Percentiles rank a stretch among this genome's conserved stretches.
These are phyloP conservation scores for Psilocybe cubensis DNA, from an alignment of 768 basidiomycete genomes.

Conservation along the genomic window DNA sequence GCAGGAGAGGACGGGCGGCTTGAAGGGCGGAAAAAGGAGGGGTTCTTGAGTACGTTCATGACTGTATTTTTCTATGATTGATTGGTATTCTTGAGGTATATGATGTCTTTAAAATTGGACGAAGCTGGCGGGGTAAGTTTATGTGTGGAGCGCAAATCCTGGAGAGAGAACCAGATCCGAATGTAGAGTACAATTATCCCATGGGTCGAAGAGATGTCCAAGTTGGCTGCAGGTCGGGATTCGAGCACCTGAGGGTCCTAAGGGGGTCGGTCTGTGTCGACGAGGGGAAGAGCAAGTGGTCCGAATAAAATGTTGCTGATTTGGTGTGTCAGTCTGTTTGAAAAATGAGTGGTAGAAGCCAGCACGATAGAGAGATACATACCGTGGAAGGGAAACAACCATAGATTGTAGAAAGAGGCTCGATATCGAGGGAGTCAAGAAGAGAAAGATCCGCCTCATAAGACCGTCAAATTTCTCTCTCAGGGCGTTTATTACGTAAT, in stretches of 20 bases:
- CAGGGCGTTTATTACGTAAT: conserved; percentile 14
- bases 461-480: conserved; percentile 18
- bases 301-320: conserved; percentile 61
- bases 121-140: conserved; percentile 27
- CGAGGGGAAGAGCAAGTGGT: conserved; percentile 60
- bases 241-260: conserved; percentile 46
- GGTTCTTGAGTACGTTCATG: conserved; percentile 73
- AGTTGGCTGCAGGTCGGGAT: conserved; percentile 19
- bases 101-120: conserved; percentile 9
- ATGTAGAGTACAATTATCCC: conserved; percentile 48
- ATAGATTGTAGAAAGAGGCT: conserved; percentile 50
- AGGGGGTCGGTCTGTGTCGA: conserved; percentile 81
- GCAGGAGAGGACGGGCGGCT: conserved; percentile 69
- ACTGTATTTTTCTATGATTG: conserved; percentile 25
- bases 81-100: conserved; percentile 13
- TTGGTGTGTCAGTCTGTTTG: conserved; percentile 49
- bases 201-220: conserved; percentile 43
- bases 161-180: conserved; percentile 44
- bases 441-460: conserved; percentile 19
- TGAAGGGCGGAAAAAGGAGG: conserved; percentile 65
- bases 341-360: conserved; percentile 9
- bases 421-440: conserved; percentile 21
- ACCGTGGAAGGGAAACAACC: conserved; percentile 47
- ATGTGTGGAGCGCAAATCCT: conserved; percentile 23
- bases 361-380: conserved; percentile 17